Conservation (phyloP, 306 rosid genomes). For the Acacia crassicarpa region DNA sequence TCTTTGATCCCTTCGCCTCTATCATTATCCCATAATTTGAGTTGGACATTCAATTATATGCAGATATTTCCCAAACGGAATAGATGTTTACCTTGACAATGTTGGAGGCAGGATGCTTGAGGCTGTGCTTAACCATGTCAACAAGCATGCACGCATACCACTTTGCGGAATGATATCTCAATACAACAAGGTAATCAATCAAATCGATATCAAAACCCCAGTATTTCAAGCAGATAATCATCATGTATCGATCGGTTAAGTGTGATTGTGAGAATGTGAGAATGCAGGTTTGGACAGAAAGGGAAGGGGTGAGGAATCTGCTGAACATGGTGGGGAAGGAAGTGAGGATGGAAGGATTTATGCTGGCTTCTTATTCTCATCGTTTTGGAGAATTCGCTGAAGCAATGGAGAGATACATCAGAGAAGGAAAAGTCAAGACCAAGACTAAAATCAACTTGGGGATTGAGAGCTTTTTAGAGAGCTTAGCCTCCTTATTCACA, state of each 20-base stretch:
- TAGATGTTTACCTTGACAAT: conserved; percentile 65
- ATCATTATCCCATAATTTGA: background rate
- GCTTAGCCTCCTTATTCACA: conserved; percentile 53
- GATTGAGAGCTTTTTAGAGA: conserved; percentile 48
- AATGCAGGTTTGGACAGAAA: conserved; percentile 59
- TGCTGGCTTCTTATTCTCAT: conserved; percentile 47
- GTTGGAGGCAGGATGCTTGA: conserved; percentile 78
- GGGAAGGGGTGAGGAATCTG: conserved; percentile 65
- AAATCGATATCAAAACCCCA: background rate
- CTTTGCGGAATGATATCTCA: conserved; percentile 74
- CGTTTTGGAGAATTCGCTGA: conserved; percentile 59
- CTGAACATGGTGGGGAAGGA: conserved; percentile 66
- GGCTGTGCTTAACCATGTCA: conserved; percentile 67
- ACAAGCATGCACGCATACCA: conserved; percentile 52
- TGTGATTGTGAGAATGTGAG: background rate
- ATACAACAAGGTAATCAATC: conserved; percentile 50
- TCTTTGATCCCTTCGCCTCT: background rate
- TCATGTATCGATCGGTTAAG: background rate
- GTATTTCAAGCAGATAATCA: background rate
- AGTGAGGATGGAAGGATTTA: conserved; percentile 61
- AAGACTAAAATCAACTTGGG: conserved; percentile 50
- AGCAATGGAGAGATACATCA: conserved; percentile 52
- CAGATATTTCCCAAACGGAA: conserved; percentile 65
- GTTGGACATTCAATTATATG: background rate
- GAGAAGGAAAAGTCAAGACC: conserved; percentile 51